Percentiles rank a stretch among this genome's conserved stretches.
These are phyloP conservation scores for Lignosus rhinocerotis DNA, from an alignment of 1,284 basidiomycete species.

Conservation along the genomic window DNA sequence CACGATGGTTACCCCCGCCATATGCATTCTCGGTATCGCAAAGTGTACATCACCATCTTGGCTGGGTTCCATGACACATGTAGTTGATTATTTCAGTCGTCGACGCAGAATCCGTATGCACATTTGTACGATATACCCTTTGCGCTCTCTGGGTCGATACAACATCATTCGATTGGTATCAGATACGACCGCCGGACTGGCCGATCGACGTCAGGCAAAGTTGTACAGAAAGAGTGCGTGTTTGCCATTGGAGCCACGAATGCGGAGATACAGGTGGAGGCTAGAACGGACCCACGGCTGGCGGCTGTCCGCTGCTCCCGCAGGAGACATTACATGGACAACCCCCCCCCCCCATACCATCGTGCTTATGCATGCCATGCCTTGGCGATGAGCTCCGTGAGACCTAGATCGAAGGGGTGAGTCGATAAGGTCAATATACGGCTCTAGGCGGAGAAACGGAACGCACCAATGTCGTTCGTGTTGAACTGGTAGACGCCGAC, in stretches of 20 bases:
- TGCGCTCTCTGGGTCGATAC: neutral
- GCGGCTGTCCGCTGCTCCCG: constrained; percentile 2
- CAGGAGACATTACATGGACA: neutral
- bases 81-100: neutral
- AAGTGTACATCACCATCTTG: neutral
- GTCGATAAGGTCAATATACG: neutral
- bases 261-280: constrained; percentile 15
- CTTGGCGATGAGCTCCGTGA: constrained; percentile 36
- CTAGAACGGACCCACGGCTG: constrained; percentile 1
- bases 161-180: neutral
- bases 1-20: constrained; percentile 1
- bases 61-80: neutral
- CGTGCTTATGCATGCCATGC: constrained; percentile 31
- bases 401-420: constrained; percentile 20
- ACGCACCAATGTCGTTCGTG: constrained; percentile 92
- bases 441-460: constrained; percentile 6
- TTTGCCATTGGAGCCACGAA: constrained; percentile 9
- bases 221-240: neutral
- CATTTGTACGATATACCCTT: constrained; percentile 1
- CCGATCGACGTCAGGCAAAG: neutral
- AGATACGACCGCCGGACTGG: too few species aligned
- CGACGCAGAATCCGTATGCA: neutral
- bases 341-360: neutral
- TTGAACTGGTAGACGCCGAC: constrained; percentile 97
- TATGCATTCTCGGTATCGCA: constrained; percentile 4